Conservation (phyloP, 2,329 filamentous ascomycete species). For the Claviceps africana region DNA sequence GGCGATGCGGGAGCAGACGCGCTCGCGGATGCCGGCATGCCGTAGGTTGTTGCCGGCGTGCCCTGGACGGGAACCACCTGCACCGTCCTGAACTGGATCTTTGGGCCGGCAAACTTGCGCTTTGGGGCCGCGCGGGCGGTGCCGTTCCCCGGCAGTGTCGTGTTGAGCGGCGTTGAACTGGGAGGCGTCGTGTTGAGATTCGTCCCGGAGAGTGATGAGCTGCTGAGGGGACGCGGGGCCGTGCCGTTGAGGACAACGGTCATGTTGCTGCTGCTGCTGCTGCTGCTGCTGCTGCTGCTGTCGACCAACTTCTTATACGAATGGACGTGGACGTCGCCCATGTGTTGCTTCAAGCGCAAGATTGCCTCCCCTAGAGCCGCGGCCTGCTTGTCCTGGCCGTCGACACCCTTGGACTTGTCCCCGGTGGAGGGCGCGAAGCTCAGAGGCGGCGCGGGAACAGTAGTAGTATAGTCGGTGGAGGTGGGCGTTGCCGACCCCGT, state of each 20-base stretch:
- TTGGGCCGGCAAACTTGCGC: neutral
- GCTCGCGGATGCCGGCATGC: neutral
- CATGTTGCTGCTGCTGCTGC: neutral
- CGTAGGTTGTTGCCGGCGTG: neutral
- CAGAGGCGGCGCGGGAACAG: neutral
- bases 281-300: conserved; percentile 1
- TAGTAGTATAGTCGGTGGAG: neutral
- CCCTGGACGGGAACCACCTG: neutral
- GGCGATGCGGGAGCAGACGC: neutral
- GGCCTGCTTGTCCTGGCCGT: too few relatives aligned
- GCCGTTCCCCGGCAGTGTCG: too few relatives aligned
- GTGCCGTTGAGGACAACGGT: too few relatives aligned
- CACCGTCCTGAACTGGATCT: neutral
- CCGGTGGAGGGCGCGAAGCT: neutral
- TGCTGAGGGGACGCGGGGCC: too few relatives aligned
- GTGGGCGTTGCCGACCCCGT: conserved; percentile 1
- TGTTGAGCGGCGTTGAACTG: too few relatives aligned
- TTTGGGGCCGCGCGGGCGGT: too few relatives aligned
- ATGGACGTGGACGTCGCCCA: neutral
- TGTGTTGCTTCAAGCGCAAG: too few relatives aligned
- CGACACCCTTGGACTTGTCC: neutral
- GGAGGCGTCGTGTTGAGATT: too few relatives aligned
- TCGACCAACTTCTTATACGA: neutral
- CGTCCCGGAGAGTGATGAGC: neutral
- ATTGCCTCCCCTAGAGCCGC: too few relatives aligned